Evolutionary conservation across 2,329 filamentous ascomycete genomes (phyloP).

Genomic region (Hypoxylon sp.): DNA sequence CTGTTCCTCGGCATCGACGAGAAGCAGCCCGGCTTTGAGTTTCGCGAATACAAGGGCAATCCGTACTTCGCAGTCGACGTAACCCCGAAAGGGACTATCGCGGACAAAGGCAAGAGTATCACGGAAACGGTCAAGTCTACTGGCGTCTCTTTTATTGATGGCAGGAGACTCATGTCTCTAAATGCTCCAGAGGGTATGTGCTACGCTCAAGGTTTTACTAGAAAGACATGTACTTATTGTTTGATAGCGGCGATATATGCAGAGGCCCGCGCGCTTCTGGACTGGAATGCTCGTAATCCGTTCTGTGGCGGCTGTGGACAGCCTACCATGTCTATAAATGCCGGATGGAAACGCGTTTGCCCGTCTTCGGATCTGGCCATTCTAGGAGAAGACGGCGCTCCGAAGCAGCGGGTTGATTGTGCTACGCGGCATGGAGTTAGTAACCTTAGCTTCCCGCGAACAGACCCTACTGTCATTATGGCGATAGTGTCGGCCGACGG

Average conservation of each 20-base stretch:
- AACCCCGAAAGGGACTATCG: slow-evolving; percentile 75
- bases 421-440: slow-evolving; percentile 86
- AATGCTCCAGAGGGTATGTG: slow-evolving; percentile 60
- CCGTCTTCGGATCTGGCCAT: slow-evolving; percentile 74
- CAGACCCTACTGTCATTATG: slow-evolving; percentile 95
- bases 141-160: slow-evolving; percentile 74
- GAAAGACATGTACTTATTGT: slow-evolving; percentile 6
- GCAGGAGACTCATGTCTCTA: slow-evolving; percentile 60
- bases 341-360: slow-evolving; percentile 83
- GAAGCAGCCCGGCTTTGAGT: slow-evolving; percentile 62
- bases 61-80: slow-evolving; percentile 94
- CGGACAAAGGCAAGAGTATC: slow-evolving; percentile 71
- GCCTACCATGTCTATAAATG: slow-evolving; percentile 81
- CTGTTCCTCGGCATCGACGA: slow-evolving; percentile 90
- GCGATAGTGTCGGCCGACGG: slow-evolving; percentile 87
- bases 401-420: slow-evolving; percentile 74
- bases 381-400: slow-evolving; percentile 53
- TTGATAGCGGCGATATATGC: slow-evolving; percentile 85
- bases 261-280: slow-evolving; percentile 85
- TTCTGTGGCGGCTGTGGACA: slow-evolving; percentile 93
- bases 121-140: slow-evolving; percentile 67
- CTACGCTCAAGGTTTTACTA: not conserved
- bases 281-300: slow-evolving; percentile 94
- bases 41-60: slow-evolving; percentile 78
- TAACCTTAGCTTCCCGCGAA: slow-evolving; percentile 91